These are phyloP conservation scores for Beauveria scarabaeidicola DNA, from an alignment of 2,329 filamentous ascomycete species.

Conservation along the genomic window DNA sequence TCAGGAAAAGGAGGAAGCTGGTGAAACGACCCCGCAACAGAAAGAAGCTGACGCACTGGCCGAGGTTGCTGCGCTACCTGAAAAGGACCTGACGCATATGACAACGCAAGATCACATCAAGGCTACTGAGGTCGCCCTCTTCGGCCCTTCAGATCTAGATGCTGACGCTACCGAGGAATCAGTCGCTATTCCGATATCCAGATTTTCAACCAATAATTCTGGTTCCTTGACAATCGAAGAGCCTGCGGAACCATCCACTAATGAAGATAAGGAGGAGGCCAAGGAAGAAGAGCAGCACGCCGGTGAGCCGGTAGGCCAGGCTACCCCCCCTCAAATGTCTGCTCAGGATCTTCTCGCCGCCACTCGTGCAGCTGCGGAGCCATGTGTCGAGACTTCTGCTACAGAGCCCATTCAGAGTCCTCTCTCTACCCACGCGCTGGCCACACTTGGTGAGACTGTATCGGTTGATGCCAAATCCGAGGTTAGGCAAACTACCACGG, in stretches of 20 bases:
- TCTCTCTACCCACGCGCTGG: constrained; percentile 6
- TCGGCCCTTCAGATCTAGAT: constrained; percentile 9
- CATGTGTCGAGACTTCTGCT: constrained; percentile 11
- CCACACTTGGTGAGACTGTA: constrained; percentile 5
- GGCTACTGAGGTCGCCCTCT: constrained; percentile 16
- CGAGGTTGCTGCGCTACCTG: not conserved
- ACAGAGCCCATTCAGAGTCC: constrained; percentile 1
- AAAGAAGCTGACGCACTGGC: constrained; percentile 10
- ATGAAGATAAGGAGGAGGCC: not conserved
- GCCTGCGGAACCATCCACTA: not conserved
- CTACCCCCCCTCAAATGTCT: constrained; percentile 14
- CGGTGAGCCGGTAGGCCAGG: not conserved
- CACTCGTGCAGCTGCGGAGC: constrained; percentile 14
- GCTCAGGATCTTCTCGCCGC: constrained; percentile 21
- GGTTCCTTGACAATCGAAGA: not conserved
- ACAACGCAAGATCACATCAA: constrained; percentile 3
- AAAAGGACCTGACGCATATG: not conserved
- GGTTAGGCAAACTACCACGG: not conserved
- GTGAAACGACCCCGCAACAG: constrained; percentile 7
- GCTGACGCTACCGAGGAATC: constrained; percentile 1
- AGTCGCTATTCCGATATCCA: constrained; percentile 29
- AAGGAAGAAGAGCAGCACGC: not conserved
- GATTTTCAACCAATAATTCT: constrained; percentile 29
- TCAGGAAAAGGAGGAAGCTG: constrained; percentile 25
- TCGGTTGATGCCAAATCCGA: not conserved